Evolutionary conservation across 2,329 filamentous ascomycete species (phyloP).

Genomic region (Fusarium albidum): DNA sequence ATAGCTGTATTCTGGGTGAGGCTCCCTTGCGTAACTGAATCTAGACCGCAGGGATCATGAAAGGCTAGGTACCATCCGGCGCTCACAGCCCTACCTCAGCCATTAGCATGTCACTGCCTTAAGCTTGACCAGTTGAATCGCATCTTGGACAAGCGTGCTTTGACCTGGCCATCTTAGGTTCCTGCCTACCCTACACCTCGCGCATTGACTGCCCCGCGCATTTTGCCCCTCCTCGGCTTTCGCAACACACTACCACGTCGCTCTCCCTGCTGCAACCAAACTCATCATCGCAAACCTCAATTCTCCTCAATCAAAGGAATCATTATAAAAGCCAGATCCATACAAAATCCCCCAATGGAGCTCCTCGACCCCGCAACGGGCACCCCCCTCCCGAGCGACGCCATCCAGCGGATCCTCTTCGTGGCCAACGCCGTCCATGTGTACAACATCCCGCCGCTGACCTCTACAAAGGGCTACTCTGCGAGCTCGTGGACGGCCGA

Average conservation of each 20-base stretch:
- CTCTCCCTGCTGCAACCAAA: neutral
- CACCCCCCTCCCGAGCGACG: conserved; percentile 71
- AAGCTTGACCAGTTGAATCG: conserved; percentile 21
- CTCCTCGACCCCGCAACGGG: conserved; percentile 76
- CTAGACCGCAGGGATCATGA: too few relatives aligned
- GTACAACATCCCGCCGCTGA: conserved; percentile 85
- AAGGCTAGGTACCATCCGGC: conserved; percentile 15
- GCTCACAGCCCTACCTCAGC: conserved; percentile 6
- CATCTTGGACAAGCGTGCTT: conserved; percentile 24
- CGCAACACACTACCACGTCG: conserved; percentile 3
- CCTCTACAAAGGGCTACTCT: conserved; percentile 80
- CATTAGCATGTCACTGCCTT: neutral
- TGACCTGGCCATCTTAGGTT: neutral
- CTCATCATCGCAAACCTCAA: neutral
- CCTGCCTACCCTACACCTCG: conserved; percentile 23
- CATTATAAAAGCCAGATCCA: too few relatives aligned
- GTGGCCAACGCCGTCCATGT: conserved; percentile 78
- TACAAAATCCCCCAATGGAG: conserved; percentile 65
- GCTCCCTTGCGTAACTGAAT: too few relatives aligned
- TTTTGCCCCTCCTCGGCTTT: conserved; percentile 18
- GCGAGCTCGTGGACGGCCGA: conserved; percentile 80
- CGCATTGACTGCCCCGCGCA: conserved; percentile 30
- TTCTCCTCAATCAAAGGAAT: too few relatives aligned
- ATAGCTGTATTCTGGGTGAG: too few relatives aligned
- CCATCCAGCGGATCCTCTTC: conserved; percentile 87